Evolutionary conservation across 371 early-diverging fungal species (phyloP), one percentile per base, ranked within the genome.

Genomic region (Syncephalastrum contaminatum): DNA sequence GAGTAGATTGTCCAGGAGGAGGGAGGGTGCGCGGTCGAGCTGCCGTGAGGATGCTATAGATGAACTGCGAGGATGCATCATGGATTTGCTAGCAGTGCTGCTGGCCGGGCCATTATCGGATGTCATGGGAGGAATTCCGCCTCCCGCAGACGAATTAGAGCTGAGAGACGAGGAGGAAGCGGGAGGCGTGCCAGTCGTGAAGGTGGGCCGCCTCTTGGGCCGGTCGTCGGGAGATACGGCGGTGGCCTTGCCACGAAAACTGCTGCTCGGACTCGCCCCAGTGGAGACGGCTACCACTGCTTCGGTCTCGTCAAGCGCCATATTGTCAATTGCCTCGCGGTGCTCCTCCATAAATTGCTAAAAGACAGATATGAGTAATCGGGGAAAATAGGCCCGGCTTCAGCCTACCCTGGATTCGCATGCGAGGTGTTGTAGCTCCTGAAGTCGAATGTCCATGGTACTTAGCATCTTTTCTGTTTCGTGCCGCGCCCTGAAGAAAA

Each of bases 301-400:
- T 45, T 12, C 7, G 41, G 50, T 24, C 25, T 63, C 63, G 39
- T 63, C 58, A n/a, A 63, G 43, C 36, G 59, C 49, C 18, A 64
- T 19, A 15, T 53, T 50, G 16, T 59, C 59, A 4, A 60, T 59
- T 1, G 54, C 50, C 24, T 55, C 49, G 13, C 51, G 18, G 8
- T 60, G 54, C 10, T 56, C 53, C 10, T 56, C 49, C 52, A 64
- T 46, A 43, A 59, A 64, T 47, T 55, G 52, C 63, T 63, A 43
- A 20, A 13, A 42, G 10, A 30, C 10, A 8, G 2, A 30, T 8
- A 8, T 30, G 36, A 30, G 14, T 55, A 36, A 12, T 30, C 1
- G 20, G 55, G 27, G 2, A 45, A 16, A 5, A 22, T 46, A 48
- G 22, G 6, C 43, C 22, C 24, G 20, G 2, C 16, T n/a, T 25